Evolutionary conservation across 83 land plant species (phyloP).

Genomic region (Larix sibirica): DNA sequence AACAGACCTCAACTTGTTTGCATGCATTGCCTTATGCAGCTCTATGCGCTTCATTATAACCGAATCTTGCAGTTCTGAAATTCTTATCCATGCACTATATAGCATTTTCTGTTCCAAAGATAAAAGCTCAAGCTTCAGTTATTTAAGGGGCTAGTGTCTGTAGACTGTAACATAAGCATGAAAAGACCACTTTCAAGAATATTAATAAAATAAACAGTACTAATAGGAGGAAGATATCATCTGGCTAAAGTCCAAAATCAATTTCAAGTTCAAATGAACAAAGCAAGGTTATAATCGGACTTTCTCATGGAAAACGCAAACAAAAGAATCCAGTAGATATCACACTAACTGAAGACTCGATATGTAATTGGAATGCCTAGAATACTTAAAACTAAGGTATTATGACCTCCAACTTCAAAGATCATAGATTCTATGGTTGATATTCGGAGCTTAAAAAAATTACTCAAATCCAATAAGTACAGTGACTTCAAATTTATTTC

Average conservation of each 20-base stretch:
- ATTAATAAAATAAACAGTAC: background rate
- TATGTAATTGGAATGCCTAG: background rate
- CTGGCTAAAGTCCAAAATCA: no score
- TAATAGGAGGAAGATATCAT: no score
- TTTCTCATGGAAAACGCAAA: background rate
- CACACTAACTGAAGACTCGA: background rate
- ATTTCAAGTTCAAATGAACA: background rate
- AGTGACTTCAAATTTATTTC: no score
- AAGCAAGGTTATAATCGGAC: background rate
- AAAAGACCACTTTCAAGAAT: background rate
- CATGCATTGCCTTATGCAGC: constrained; percentile 63
- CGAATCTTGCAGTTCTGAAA: constrained; percentile 47
- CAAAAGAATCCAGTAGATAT: background rate
- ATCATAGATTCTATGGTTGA: no score
- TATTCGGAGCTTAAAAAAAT: no score
- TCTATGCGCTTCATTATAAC: constrained; percentile 58
- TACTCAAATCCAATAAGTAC: no score
- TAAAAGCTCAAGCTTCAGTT: constrained; percentile 1
- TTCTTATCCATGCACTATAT: constrained; percentile 48
- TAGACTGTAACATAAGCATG: background rate
- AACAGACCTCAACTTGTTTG: constrained; percentile 42
- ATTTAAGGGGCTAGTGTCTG: background rate
- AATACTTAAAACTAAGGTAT: no score
- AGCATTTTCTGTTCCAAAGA: constrained; percentile 49
- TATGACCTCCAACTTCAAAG: no score